Evolutionary conservation across 2,329 filamentous ascomycete genomes (phyloP), one percentile per base, ranked within the genome.

Genomic region (Claviceps pusilla): DNA sequence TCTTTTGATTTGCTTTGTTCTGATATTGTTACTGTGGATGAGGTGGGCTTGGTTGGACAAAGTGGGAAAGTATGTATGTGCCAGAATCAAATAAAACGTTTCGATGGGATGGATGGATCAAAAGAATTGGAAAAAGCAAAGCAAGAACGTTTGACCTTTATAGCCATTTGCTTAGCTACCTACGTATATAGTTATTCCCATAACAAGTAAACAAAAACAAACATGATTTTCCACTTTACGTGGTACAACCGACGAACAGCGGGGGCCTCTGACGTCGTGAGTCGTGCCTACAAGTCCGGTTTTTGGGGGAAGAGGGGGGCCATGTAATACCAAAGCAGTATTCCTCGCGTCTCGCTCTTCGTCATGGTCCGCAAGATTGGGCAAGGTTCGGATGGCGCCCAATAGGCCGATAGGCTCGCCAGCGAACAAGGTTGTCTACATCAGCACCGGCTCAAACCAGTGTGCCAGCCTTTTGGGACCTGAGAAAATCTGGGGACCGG

Each of bases 281-380:
- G 54, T 55, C 47, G 54, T 48, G 10, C 6, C 41, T 46, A 33
- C 37, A n/a, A 29, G 42, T 24, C 37, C 47, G 46, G 49, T 46
- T 46, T 46, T 24, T 35, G 24, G 28, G 16, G 12, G 29, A 7
- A 33, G 42, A 11, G 41, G 16, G 24, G 10, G 33, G 29, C 33
- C 33, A 39, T 47, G 51, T 37, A 48, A 46, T 10, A 48, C n/a
- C 19, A 28, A 33, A 16, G 12, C 31, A n/a, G 46, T 24, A 9
- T 14, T 48, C 16, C 14, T 33, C 45, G 3, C 76, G 75, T 64
- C 76, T 74, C 57, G 69, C 37, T 41, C 7, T 16, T 41, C 37
- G 37, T 16, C 35, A 37, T 37, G 9, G 10, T 37, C 10, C 9
- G 3, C 7, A 3, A 11, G 3, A 3, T 37, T 37, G 3, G 35